Evolutionary conservation across 192 early-diverging fungal genomes (phyloP), one percentile per base, ranked within the genome.

Genomic region (Rhizophagus prolifer): DNA sequence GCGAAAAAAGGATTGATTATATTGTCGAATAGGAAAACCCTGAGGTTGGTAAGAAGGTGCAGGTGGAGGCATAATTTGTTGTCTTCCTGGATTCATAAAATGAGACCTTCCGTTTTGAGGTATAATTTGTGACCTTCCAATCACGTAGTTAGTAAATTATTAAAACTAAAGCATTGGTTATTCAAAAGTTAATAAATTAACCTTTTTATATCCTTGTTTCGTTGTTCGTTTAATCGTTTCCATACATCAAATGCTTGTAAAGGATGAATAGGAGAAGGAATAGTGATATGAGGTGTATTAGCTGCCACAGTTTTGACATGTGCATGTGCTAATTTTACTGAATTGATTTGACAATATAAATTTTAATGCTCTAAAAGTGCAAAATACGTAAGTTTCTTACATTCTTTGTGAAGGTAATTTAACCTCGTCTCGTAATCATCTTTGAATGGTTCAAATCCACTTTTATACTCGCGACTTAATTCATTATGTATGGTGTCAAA

Each of bases 311-410:
- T 25, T 70, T 47, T 70, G 14, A 54, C 26, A 10, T 70, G 69
- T 23, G 69, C 21, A 58, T 67, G 65, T 36, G 65, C 65, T 34
- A 67, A 67, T n/a, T 67, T 67, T 19, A 67, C 65, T 67, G 38
- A 31, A 63, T 31, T 63, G 31, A 25, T 30, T 63, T 16, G 10
- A 23, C 9, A 31, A 63, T 16, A 30, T 63, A n/a, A 63, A 63
- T 30, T 6, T n/a, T 3, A 63, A 25, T 12, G 31, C n/a, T 14
- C 2, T 14, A 14, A 14, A n/a, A 19, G 38, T 66, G 16, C 4
- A 21, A 21, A 38, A 67, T 28, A 10, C 19, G 10, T 59, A 19
- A 58, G 8, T 59, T 8, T 31, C 70, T 21, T 59, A 72, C 70
- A 59, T 59, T 54, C 58, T 36, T 59, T 38, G 16, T 34, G 70